Conservation (phyloP, 2,329 filamentous ascomycete genomes). For the Phoma sp. region DNA sequence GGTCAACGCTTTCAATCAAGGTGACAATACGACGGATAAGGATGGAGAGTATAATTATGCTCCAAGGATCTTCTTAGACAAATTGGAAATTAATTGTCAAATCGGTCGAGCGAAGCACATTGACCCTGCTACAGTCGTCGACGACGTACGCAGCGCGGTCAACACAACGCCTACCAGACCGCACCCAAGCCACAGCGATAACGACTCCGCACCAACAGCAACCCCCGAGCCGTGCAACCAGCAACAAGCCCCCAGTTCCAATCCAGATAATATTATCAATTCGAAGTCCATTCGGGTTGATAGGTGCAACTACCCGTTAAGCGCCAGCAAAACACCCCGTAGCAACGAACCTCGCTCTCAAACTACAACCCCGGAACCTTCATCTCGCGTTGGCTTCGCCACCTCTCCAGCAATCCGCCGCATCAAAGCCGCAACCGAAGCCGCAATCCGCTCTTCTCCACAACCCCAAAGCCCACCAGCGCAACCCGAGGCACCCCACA, state of each 20-base stretch:
- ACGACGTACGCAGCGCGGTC: constrained; percentile 8
- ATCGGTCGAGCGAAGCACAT: not conserved
- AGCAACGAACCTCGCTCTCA: not conserved
- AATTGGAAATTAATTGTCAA: constrained; percentile 3
- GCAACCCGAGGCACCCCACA: not conserved
- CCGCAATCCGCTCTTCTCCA: not conserved
- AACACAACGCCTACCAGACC: constrained; percentile 20
- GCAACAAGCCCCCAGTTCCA: not conserved
- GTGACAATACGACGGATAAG: not conserved
- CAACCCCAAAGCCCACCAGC: not conserved
- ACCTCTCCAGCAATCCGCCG: not conserved
- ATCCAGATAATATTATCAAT: not conserved
- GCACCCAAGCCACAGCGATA: not conserved
- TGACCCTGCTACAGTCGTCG: not conserved
- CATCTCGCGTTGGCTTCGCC: not conserved
- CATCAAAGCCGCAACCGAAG: not conserved
- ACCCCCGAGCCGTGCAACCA: not conserved
- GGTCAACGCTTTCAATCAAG: constrained; percentile 21
- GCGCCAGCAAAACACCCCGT: not conserved
- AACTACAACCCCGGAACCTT: not conserved
- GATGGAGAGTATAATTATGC: constrained; percentile 26
- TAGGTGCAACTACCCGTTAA: not conserved
- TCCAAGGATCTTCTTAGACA: constrained; percentile 29
- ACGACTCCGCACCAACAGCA: not conserved
- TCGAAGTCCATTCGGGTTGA: not conserved